Evolutionary conservation across 371 early-diverging fungal genomes (phyloP).

Genomic region (Mortierella sp.): DNA sequence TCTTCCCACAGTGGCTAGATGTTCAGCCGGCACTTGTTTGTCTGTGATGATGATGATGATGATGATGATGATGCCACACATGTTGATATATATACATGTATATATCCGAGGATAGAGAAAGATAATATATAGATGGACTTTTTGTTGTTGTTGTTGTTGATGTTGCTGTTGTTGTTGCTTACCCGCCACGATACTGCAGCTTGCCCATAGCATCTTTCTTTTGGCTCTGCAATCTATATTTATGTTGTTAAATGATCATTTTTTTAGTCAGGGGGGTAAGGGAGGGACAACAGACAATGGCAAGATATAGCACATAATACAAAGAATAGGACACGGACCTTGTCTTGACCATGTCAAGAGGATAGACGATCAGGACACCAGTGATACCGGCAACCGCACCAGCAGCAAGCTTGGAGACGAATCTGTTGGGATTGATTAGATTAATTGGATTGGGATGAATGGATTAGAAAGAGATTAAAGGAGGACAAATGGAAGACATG

Average conservation of each 20-base stretch:
- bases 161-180: slow-evolving; percentile 17
- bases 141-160: not conserved
- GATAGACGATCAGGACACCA: slow-evolving; percentile 73
- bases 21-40: too few species aligned
- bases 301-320: too few species aligned
- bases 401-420: slow-evolving; percentile 66
- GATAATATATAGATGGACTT: not conserved
- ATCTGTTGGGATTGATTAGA: slow-evolving; percentile 26
- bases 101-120: not conserved
- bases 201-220: slow-evolving; percentile 50
- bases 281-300: too few species aligned
- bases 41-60: too few species aligned
- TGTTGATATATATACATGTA: too few species aligned
- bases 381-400: slow-evolving; percentile 76
- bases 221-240: slow-evolving; percentile 60
- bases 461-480: not conserved
- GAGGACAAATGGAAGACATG: too few species aligned
- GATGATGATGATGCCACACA: too few species aligned
- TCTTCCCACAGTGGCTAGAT: not conserved
- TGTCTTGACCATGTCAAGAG: slow-evolving; percentile 74
- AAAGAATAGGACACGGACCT: slow-evolving; percentile 25
- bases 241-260: not conserved
- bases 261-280: slow-evolving; percentile 2
- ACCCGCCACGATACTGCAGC: slow-evolving; percentile 60
- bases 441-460: not conserved